These are phyloP conservation scores for Pleurotus djamor DNA, from an alignment of 768 basidiomycete genomes.

Conservation along the genomic window DNA sequence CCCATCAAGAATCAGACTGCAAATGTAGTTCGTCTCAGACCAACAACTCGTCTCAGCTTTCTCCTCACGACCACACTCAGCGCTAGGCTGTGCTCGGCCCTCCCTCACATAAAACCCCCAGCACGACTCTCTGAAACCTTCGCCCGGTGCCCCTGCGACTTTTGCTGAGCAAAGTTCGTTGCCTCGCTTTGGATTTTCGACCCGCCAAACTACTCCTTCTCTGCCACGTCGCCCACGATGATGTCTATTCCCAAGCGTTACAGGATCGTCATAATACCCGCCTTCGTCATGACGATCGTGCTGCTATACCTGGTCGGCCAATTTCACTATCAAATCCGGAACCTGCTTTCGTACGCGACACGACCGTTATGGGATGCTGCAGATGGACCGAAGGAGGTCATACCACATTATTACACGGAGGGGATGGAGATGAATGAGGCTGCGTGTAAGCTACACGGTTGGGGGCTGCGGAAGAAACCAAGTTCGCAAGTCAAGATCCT, in stretches of 20 bases:
- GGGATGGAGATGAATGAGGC: slow-evolving; percentile 40
- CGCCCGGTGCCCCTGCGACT: not conserved
- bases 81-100: slow-evolving; percentile 1
- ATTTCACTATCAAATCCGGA: slow-evolving; percentile 49
- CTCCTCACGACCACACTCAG: slow-evolving; percentile 1
- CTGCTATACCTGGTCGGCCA: slow-evolving; percentile 33
- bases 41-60: not conserved
- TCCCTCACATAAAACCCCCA: not conserved
- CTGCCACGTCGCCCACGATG: not conserved
- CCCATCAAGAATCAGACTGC: not conserved
- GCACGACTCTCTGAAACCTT: not conserved
- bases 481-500: slow-evolving; percentile 28
- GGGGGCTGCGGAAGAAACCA: slow-evolving; percentile 32
- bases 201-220: not conserved
- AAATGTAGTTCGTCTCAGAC: not conserved
- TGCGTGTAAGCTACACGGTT: slow-evolving; percentile 53
- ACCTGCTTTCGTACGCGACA: slow-evolving; percentile 53
- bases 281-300: slow-evolving; percentile 23
- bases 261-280: slow-evolving; percentile 28
- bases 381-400: slow-evolving; percentile 42
- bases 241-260: slow-evolving; percentile 6
- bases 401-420: slow-evolving; percentile 57
- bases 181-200: not conserved
- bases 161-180: slow-evolving; percentile 6
- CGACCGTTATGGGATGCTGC: slow-evolving; percentile 59